Conservation (phyloP, 2,329 filamentous ascomycete species). For the Sclerotinia spermophila region DNA sequence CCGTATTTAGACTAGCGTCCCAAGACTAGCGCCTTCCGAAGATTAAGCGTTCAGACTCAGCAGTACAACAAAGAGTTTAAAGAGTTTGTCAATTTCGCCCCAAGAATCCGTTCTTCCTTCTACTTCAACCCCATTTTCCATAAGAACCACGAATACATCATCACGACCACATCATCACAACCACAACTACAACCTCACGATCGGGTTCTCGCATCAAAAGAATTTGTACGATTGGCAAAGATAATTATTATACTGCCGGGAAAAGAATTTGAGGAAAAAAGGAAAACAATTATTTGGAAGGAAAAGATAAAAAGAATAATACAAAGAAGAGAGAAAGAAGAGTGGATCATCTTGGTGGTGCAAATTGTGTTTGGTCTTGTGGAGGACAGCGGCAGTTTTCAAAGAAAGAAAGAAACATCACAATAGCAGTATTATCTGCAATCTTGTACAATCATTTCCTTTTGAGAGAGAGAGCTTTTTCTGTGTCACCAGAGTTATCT, state of each 20-base stretch:
- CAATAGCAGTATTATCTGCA: conserved; percentile 34
- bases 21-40: background rate
- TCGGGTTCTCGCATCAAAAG: background rate
- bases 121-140: background rate
- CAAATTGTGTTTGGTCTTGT: conserved; percentile 15
- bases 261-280: conserved; percentile 4
- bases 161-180: background rate
- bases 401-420: conserved; percentile 28
- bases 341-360: conserved; percentile 16
- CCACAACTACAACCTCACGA: background rate
- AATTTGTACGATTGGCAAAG: background rate
- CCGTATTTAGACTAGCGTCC: background rate
- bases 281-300: conserved; percentile 16
- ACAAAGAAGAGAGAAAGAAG: conserved; percentile 13
- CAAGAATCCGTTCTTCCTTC: background rate
- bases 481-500: conserved; percentile 35
- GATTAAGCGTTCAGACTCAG: background rate
- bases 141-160: background rate
- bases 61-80: conserved; percentile 5
- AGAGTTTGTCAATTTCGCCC: conserved; percentile 16
- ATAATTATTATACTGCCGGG: background rate
- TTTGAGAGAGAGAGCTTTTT: conserved; percentile 33
- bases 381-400: conserved; percentile 26
- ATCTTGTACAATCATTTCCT: conserved; percentile 39
- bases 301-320: conserved; percentile 9